phyloP scores from a whole-genome alignment of 2,329 filamentous ascomycete genomes.

The Tolypocladium inflatum region DNA sequence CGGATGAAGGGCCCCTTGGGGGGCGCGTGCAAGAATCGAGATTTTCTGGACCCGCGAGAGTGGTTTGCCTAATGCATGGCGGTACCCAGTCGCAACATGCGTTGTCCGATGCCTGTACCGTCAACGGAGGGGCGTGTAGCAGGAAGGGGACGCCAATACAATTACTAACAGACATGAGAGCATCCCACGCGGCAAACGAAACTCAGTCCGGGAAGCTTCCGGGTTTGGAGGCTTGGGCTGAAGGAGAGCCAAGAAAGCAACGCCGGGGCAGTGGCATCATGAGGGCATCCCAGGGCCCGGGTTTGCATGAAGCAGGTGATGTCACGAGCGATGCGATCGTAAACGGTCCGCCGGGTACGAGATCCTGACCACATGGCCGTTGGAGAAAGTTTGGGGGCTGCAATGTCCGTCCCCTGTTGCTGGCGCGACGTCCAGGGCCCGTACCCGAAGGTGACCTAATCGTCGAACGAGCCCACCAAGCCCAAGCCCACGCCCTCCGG shows the following conservation, averaged over 20 bases:
- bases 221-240: background rate
- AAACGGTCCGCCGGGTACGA: constrained; percentile 1
- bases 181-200: background rate
- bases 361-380: constrained; percentile 3
- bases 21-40: background rate
- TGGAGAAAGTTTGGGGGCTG: constrained; percentile 1
- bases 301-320: background rate
- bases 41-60: constrained; percentile 1
- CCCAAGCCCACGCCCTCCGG: background rate
- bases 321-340: constrained; percentile 1
- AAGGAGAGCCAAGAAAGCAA: background rate
- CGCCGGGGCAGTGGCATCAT: background rate
- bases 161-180: background rate
- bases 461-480: background rate
- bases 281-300: background rate
- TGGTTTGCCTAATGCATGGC: constrained; percentile 1
- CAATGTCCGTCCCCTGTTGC: background rate
- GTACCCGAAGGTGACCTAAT: background rate
- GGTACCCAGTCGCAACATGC: background rate
- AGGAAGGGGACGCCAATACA: background rate
- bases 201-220: background rate
- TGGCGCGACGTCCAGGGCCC: too few species aligned
- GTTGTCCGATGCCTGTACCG: background rate
- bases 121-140: background rate
- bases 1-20: background rate